Base-by-base conservation (phyloP, 1,284 basidiomycete genomes). In the Trametes pubescens region DNA sequence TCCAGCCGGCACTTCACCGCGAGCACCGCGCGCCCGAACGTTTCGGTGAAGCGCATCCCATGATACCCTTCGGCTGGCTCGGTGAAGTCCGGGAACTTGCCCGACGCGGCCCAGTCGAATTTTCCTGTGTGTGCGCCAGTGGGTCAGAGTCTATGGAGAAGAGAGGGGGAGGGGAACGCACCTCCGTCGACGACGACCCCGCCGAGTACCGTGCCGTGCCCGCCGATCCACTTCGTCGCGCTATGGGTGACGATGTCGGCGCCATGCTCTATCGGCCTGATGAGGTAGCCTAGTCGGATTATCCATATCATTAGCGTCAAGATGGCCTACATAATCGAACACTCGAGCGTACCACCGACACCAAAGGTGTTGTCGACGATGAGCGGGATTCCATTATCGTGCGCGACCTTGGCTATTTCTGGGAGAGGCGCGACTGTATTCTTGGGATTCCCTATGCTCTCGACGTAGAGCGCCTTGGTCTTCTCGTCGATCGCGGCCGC, bases 331-430 rank as follows among this genome's bases (percentile, higher is more conserved):
- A 11, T 26, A 24, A 2, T 4, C 16, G 0, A 7, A 6, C 5
- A 6, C 38, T 7, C 1, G 34, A 26, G 10, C 37, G 22, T 18
- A 82, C 88, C 90, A 69, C 91, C 93, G 75, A 93, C 89, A 65
- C 94, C 94, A 69, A 96, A 95, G 0, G 94, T 96, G 78, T 96
- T 96, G 77, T 96, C 95, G 0, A 96, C 94, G 32, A 95, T 87
- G 44, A 95, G 79, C 0, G 93, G 93, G 40, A 95, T 88, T 0
- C 84, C 84, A 68, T 90, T 77, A 60, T 86, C 85, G 72, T 95
- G 92, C 0, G 94, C 94, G 24, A 79, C 88, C 82, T 94, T 89
- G 53, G 93, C 88, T 44, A 96, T 79, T 35, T 84, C 90, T 6
- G 89, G 85, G 55, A 96, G 82, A 64, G 90, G 84, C 2, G 67